phyloP scores from a whole-genome alignment of 306 rosid genomes.

The Cucurbita ficifolia region DNA sequence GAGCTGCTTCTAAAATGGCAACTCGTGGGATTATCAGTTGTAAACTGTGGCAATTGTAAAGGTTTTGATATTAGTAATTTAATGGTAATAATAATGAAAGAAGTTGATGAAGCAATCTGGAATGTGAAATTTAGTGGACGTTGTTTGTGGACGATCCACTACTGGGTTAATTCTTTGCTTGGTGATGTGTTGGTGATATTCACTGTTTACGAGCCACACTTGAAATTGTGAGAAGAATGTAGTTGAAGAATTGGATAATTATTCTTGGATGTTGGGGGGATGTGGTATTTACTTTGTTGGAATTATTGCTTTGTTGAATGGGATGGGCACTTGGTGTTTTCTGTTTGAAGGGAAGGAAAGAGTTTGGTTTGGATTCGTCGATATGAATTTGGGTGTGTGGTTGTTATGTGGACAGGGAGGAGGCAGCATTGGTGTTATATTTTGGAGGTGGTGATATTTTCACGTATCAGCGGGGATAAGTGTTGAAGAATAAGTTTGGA shows the following conservation, averaged over 20 bases:
- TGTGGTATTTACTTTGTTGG: constrained; percentile 43
- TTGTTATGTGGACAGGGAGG: constrained; percentile 99
- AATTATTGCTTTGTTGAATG: constrained; percentile 39
- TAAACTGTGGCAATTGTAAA: not conserved
- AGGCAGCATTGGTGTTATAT: constrained; percentile 41
- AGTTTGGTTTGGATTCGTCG: constrained; percentile 64
- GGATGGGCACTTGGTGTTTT: constrained; percentile 39
- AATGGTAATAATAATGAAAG: not conserved
- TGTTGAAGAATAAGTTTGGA: constrained; percentile 35
- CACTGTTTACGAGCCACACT: constrained; percentile 18
- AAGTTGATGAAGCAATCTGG: constrained; percentile 17
- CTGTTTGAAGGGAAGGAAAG: constrained; percentile 58
- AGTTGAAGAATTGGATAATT: constrained; percentile 25
- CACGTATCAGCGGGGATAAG: constrained; percentile 56
- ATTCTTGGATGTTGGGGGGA: constrained; percentile 28
- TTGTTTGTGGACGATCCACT: not conserved
- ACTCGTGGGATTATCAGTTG: not conserved
- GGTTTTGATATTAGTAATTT: not conserved
- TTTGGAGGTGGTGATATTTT: constrained; percentile 53
- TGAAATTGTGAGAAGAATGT: constrained; percentile 32
- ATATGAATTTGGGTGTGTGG: constrained; percentile 74
- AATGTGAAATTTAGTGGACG: not conserved
- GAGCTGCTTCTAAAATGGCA: not conserved
- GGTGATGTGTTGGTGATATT: constrained; percentile 18
- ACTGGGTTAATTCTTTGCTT: not conserved